Evolutionary conservation across 306 rosid genomes (phyloP).

Genomic region (Gillenia trifoliata): DNA sequence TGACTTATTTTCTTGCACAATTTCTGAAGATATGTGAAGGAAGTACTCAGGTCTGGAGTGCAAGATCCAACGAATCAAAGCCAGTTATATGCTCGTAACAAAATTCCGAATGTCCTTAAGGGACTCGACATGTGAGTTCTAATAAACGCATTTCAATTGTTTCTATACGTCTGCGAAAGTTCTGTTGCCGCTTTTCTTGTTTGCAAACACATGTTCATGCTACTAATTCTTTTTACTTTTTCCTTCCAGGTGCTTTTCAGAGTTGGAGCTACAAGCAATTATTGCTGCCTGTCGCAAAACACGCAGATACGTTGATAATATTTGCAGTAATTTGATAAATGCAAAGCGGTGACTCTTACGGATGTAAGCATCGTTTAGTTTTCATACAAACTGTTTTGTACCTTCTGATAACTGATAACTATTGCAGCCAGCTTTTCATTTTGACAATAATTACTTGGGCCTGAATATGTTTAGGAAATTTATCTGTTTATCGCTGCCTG

Average conservation of each 20-base stretch:
- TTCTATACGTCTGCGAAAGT: not conserved
- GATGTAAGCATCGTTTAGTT: constrained; percentile 46
- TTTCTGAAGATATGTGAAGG: constrained; percentile 65
- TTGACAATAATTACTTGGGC: not conserved
- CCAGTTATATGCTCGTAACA: constrained; percentile 69
- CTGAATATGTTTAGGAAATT: not conserved
- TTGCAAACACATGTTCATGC: too few species aligned
- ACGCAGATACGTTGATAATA: constrained; percentile 53
- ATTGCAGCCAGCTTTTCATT: not conserved
- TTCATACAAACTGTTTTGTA: not conserved
- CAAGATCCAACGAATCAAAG: too few species aligned
- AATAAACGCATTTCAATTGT: not conserved
- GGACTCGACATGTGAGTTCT: constrained; percentile 59
- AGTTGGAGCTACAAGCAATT: too few species aligned
- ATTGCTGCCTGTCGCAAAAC: too few species aligned
- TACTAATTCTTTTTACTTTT: too few species aligned
- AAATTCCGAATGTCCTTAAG: constrained; percentile 68
- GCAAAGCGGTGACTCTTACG: constrained; percentile 44
- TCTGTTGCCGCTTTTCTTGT: constrained; percentile 10
- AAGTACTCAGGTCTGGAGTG: constrained; percentile 65
- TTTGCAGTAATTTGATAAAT: constrained; percentile 43
- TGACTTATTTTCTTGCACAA: not conserved
- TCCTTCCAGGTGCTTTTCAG: too few species aligned
- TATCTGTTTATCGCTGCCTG: constrained; percentile 28
- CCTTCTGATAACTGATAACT: not conserved